Base-by-base conservation (phyloP, 139 green algal species). In the Desmodesmus armatus region DNA sequence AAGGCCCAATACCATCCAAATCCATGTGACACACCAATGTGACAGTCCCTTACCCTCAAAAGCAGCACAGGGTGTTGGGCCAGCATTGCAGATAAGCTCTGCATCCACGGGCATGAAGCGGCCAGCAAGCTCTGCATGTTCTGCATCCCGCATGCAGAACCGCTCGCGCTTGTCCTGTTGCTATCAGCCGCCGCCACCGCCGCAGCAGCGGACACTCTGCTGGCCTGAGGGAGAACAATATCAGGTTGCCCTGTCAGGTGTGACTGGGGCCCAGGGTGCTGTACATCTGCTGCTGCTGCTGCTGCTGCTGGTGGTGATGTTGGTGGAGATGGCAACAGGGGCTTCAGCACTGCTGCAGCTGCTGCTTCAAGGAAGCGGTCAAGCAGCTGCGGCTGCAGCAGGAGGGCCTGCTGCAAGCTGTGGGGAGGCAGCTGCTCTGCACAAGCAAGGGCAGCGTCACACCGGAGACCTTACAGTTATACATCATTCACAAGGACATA, bases 221-320 rank as follows among this genome's bases (percentile, higher is more conserved):
- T n/a, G n/a, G n/a, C n/a, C n/a, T n/a, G n/a, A n/a, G n/a, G n/a
- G n/a, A n/a, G n/a, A n/a, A n/a, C n/a, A n/a, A n/a, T n/a, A n/a
- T n/a, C n/a, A n/a, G n/a, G n/a, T n/a, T n/a, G n/a, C n/a, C n/a
- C n/a, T n/a, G n/a, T n/a, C n/a, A n/a, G n/a, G n/a, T n/a, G n/a
- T n/a, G n/a, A n/a, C n/a, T n/a, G n/a, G n/a, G n/a, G n/a, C n/a
- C n/a, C n/a, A n/a, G n/a, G n/a, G n/a, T n/a, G n/a, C n/a, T n/a
- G n/a, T n/a, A n/a, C n/a, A n/a, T n/a, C n/a, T 55, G 41, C 76
- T 82, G 55, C 76, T 72, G 76, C 55, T 82, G 76, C 75, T 80
- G 73, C 73, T 80, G 73, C 66, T 35, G 11, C 35, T 51, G 37
- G 4, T 71, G 35, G 25, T 82, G 76, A 15, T 70, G 51, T 31